Conservation (phyloP, 495 filamentous ascomycete species). For the Penicillium ucsense region DNA sequence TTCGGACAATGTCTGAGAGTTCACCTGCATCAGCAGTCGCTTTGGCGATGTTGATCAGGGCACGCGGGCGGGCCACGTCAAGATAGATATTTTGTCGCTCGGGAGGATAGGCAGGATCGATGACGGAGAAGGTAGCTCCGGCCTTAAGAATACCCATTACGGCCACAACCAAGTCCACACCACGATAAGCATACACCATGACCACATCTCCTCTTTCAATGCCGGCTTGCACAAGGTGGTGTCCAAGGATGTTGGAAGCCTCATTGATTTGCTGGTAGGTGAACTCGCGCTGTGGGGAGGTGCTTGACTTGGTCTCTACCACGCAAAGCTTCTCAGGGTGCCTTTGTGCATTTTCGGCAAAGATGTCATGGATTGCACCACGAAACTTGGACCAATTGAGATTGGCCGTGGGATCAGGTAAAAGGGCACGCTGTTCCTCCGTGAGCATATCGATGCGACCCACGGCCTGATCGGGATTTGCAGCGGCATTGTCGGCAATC, state of each 20-base stretch:
- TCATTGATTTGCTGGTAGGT: constrained; percentile 86
- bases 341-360: constrained; percentile 56
- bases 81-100: constrained; percentile 85
- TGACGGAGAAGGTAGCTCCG: constrained; percentile 47
- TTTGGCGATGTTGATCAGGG: constrained; percentile 70
- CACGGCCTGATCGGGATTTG: constrained; percentile 33
- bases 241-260: constrained; percentile 69
- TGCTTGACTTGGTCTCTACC: constrained; percentile 63
- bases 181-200: constrained; percentile 84
- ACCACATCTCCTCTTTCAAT: constrained; percentile 77
- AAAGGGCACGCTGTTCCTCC: constrained; percentile 29
- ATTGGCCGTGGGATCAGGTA: constrained; percentile 68
- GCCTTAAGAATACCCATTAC: constrained; percentile 49
- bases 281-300: constrained; percentile 54
- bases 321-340: constrained; percentile 77
- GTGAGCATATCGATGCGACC: constrained; percentile 42
- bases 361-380: constrained; percentile 75
- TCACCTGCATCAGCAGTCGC: constrained; percentile 67
- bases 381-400: constrained; percentile 76
- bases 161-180: constrained; percentile 40
- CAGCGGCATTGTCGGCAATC: constrained; percentile 34
- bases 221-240: constrained; percentile 65
- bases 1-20: constrained; percentile 57
- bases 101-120: constrained; percentile 84
- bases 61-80: constrained; percentile 74